These are phyloP conservation scores for Porcisia deanei DNA, from an alignment of 208 protist species.

Conservation along the genomic window DNA sequence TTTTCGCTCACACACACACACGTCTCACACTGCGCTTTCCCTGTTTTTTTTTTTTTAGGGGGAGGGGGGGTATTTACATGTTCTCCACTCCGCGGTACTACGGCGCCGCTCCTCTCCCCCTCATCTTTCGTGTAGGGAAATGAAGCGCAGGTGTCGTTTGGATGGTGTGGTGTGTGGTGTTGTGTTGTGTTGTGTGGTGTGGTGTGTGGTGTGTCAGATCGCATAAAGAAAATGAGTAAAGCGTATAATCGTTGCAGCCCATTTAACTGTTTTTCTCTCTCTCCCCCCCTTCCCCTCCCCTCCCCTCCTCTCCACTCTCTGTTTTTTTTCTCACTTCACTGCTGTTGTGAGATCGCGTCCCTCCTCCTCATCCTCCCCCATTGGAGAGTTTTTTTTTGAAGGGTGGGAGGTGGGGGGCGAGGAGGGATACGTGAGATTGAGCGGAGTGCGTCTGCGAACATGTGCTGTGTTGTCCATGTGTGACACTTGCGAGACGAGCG, in stretches of 20 bases:
- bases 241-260: neutral
- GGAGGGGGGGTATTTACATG: no score
- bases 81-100: neutral
- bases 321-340: neutral
- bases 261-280: slow-evolving; percentile 8
- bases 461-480: neutral
- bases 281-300: neutral
- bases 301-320: neutral
- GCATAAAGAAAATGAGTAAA: no score
- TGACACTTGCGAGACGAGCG: neutral
- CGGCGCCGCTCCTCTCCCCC: neutral
- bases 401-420: neutral
- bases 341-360: no score
- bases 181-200: neutral
- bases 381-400: no score
- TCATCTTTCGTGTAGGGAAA: neutral
- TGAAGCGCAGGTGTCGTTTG: neutral
- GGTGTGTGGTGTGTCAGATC: neutral
- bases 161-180: neutral
- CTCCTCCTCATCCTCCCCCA: no score
- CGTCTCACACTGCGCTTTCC: no score
- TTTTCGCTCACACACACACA: neutral
- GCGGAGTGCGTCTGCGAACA: neutral
- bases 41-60: neutral
- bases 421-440: no score